A percentile compares a stretch with the other conserved stretches of the same genome.
These are phyloP conservation scores for Rhodosporidiobolus odoratus DNA, from an alignment of 768 basidiomycete species.

Conservation along the genomic window DNA sequence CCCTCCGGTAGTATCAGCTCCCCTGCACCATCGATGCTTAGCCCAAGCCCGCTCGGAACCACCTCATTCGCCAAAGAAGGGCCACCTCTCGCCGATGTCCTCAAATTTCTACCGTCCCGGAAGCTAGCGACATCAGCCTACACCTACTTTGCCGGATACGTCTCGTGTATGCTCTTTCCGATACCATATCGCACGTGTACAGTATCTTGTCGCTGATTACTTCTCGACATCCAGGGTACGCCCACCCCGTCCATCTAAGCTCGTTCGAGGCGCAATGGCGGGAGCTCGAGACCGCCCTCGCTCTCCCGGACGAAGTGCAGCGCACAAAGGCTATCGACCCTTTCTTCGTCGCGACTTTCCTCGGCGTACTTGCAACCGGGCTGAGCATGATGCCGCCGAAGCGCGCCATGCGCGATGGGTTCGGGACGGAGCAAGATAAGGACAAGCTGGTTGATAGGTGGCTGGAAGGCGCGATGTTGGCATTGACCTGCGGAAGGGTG, in stretches of 20 bases:
- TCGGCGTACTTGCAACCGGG: conserved; percentile 29
- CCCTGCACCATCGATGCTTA: conserved; percentile 3
- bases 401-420: conserved; percentile 16
- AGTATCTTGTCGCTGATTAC: background rate
- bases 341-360: conserved; percentile 32
- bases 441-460: conserved; percentile 28
- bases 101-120: conserved; percentile 21
- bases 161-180: background rate
- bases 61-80: conserved; percentile 8
- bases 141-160: conserved; percentile 11
- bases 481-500: conserved; percentile 23
- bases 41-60: conserved; percentile 19
- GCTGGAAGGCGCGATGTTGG: conserved; percentile 35
- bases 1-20: background rate
- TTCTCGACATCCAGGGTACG: conserved; percentile 29
- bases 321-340: conserved; percentile 28
- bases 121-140: conserved; percentile 14
- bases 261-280: conserved; percentile 26
- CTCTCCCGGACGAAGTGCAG: conserved; percentile 13
- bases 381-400: conserved; percentile 32
- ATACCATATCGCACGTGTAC: background rate
- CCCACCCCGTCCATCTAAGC: conserved; percentile 22
- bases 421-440: conserved; percentile 16
- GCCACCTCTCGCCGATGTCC: conserved; percentile 24
- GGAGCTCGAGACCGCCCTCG: conserved; percentile 13